A percentile compares a stretch with the other conserved stretches of the same genome.
Conservation (phyloP, 1,139 yeast genomes). For the Kurtzmaniella natalensis region DNA sequence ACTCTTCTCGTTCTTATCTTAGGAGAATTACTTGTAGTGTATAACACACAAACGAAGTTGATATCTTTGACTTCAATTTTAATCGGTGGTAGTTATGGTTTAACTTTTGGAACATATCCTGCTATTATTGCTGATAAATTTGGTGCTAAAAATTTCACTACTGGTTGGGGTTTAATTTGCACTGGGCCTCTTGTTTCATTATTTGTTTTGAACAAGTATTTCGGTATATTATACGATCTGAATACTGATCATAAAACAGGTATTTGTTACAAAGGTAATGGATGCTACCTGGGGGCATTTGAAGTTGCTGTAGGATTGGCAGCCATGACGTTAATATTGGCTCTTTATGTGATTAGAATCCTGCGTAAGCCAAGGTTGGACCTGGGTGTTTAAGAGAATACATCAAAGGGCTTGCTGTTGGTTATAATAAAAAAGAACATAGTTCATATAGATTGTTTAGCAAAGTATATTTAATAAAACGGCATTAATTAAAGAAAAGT, state of each 20-base stretch:
- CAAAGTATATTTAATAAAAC: too few relatives aligned
- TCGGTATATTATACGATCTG: constrained; percentile 36
- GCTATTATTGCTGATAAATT: constrained; percentile 43
- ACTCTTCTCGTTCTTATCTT: constrained; percentile 24
- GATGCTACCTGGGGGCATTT: constrained; percentile 34
- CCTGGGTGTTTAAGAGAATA: background rate
- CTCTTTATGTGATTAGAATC: constrained; percentile 20
- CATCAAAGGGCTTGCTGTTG: too few relatives aligned
- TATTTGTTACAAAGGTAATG: constrained; percentile 32
- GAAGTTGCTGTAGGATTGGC: constrained; percentile 25
- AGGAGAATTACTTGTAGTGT: constrained; percentile 29
- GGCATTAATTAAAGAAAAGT: too few relatives aligned
- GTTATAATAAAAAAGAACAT: too few relatives aligned
- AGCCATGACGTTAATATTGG: constrained; percentile 18
- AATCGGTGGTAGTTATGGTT: constrained; percentile 39
- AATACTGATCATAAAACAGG: constrained; percentile 30
- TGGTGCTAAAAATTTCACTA: constrained; percentile 39
- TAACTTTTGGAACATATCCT: constrained; percentile 41
- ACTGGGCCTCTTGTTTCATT: constrained; percentile 37
- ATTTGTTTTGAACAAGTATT: constrained; percentile 34
- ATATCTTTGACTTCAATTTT: constrained; percentile 30
- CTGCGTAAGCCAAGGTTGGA: constrained; percentile 16
- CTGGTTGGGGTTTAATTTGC: constrained; percentile 45
- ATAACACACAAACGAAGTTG: constrained; percentile 23
- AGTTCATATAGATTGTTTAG: too few relatives aligned